phyloP scores from a whole-genome alignment of 1,284 basidiomycete genomes.

The Apiotrichum siamense region DNA sequence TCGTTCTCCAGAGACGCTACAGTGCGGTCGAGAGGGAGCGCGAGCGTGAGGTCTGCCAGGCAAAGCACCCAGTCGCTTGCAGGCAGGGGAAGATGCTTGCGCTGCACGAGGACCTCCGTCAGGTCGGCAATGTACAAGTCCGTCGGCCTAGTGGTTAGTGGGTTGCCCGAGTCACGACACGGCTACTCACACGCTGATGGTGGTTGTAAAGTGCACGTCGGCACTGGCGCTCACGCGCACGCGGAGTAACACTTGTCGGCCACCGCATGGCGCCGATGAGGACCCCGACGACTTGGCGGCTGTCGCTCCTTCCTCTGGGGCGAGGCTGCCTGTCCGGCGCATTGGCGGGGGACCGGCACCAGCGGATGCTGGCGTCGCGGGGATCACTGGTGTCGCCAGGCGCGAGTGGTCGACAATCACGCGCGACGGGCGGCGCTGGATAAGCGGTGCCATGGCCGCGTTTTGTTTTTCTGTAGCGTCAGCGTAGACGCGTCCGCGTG shows the following conservation, averaged over 20 bases:
- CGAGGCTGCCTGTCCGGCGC: neutral
- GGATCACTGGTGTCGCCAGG: slow-evolving; percentile 4
- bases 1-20: slow-evolving; percentile 87
- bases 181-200: slow-evolving; percentile 75
- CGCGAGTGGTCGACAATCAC: slow-evolving; percentile 27
- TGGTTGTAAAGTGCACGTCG: slow-evolving; percentile 76
- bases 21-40: slow-evolving; percentile 90
- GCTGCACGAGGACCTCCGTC: slow-evolving; percentile 71
- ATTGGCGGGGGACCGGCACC: neutral
- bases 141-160: slow-evolving; percentile 56
- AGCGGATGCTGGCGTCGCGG: neutral
- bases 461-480: slow-evolving; percentile 70
- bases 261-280: neutral
- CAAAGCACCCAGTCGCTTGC: slow-evolving; percentile 79
- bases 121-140: slow-evolving; percentile 99
- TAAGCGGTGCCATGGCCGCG: slow-evolving; percentile 55
- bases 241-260: slow-evolving; percentile 59
- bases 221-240: slow-evolving; percentile 69
- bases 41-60: slow-evolving; percentile 67
- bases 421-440: slow-evolving; percentile 38
- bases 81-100: slow-evolving; percentile 63
- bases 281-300: too few species aligned
- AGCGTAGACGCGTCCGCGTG: neutral
- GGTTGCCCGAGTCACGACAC: neutral
- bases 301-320: neutral